phyloP scores from a whole-genome alignment of 768 basidiomycete genomes.

The Boletus sp. region DNA sequence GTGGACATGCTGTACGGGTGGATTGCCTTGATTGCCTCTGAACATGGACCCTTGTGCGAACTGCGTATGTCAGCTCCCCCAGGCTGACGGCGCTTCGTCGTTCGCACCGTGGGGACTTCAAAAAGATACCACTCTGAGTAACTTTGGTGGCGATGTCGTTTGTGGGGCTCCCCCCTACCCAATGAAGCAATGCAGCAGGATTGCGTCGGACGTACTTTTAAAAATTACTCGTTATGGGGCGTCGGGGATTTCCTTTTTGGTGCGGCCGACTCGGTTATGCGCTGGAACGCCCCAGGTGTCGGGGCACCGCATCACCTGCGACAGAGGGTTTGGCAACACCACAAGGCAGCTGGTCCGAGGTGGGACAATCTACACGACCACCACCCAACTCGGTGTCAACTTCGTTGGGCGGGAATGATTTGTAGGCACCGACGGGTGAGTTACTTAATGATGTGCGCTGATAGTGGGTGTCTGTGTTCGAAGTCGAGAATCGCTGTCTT shows the following conservation, averaged over 20 bases:
- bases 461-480: background rate
- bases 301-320: background rate
- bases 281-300: background rate
- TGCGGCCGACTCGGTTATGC: background rate
- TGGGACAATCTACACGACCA: background rate
- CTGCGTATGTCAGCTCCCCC: conserved; percentile 27
- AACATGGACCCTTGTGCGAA: conserved; percentile 28
- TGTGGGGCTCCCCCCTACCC: conserved; percentile 6
- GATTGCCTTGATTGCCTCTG: conserved; percentile 25
- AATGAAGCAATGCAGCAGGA: conserved; percentile 19
- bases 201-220: conserved; percentile 15
- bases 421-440: background rate
- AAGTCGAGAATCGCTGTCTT: conserved; percentile 1
- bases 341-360: background rate
- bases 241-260: conserved; percentile 2
- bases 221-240: conserved; percentile 23
- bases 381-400: background rate
- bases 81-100: conserved; percentile 3
- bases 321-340: background rate
- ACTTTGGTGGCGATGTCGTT: conserved; percentile 21
- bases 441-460: background rate
- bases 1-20: conserved; percentile 15
- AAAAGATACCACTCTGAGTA: conserved; percentile 23
- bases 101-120: background rate
- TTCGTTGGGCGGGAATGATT: background rate